phyloP scores from a whole-genome alignment of 306 rosid species.

The Cicer judaicum region DNA sequence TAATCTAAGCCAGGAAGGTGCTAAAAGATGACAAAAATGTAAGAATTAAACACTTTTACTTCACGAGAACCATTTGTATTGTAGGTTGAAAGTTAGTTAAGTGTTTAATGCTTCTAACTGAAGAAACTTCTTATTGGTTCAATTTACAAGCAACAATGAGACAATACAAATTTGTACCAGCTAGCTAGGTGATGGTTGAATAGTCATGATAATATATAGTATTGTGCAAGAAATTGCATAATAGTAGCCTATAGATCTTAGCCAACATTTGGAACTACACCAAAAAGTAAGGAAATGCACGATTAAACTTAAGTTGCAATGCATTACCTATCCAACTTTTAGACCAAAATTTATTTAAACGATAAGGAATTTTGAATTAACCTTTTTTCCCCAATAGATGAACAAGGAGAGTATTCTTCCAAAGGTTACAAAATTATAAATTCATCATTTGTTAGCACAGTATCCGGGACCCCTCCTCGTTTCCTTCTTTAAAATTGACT shows the following conservation, averaged over 20 bases:
- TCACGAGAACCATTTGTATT: background rate
- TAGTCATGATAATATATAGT: background rate
- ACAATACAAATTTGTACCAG: background rate
- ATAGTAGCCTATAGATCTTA: background rate
- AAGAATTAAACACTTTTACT: background rate
- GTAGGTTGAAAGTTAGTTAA: background rate
- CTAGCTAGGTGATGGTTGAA: constrained; percentile 3
- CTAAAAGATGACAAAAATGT: constrained; percentile 3
- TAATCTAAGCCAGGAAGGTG: constrained; percentile 2
- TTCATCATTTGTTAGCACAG: too few relatives aligned
- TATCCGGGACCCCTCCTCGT: too few relatives aligned
- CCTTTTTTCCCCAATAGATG: too few relatives aligned
- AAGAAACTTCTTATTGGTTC: constrained; percentile 18
- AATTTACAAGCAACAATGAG: background rate
- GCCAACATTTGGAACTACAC: too few relatives aligned
- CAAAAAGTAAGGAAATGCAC: too few relatives aligned
- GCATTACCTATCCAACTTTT: too few relatives aligned
- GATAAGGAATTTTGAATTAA: too few relatives aligned
- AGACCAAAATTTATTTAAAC: too few relatives aligned
- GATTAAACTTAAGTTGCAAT: too few relatives aligned
- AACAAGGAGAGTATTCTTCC: too few relatives aligned
- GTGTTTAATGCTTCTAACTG: background rate
- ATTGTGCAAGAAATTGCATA: background rate
- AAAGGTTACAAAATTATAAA: too few relatives aligned
- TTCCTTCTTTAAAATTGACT: too few relatives aligned